Evolutionary conservation across 371 early-diverging fungal genomes (phyloP).

Genomic region (Coemansia sp.): DNA sequence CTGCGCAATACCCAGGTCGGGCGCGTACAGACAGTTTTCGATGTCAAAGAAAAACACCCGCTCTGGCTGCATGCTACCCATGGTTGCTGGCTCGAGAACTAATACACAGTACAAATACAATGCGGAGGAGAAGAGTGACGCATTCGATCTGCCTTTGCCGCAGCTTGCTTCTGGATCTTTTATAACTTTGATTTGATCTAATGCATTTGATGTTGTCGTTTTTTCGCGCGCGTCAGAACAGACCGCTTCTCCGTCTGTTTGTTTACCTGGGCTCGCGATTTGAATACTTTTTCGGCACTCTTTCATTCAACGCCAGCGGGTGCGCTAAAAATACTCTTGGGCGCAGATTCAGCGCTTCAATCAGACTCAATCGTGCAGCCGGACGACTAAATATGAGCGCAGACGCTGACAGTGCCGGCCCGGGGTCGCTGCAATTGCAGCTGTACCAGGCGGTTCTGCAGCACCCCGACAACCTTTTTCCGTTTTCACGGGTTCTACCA

Average conservation of each 20-base stretch:
- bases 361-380: background rate
- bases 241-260: background rate
- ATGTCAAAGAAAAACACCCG: slow-evolving; percentile 78
- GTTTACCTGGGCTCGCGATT: slow-evolving; percentile 3
- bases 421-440: slow-evolving; percentile 19
- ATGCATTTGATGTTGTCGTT: background rate
- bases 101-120: background rate
- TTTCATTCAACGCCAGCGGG: background rate
- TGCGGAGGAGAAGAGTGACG: background rate
- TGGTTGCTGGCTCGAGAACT: background rate
- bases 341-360: background rate
- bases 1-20: slow-evolving; percentile 57
- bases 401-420: slow-evolving; percentile 2
- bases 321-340: background rate
- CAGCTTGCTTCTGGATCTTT: background rate
- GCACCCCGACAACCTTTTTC: slow-evolving; percentile 43
- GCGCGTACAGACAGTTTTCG: slow-evolving; percentile 80
- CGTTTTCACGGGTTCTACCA: slow-evolving; percentile 23
- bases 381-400: slow-evolving; percentile 5
- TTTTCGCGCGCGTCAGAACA: background rate
- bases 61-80: slow-evolving; percentile 1
- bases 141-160: too few relatives aligned
- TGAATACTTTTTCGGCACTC: background rate
- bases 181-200: background rate
- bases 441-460: slow-evolving; percentile 41